Evolutionary conservation across 495 filamentous ascomycete species (phyloP).

Genomic region (Acidomyces sp.): DNA sequence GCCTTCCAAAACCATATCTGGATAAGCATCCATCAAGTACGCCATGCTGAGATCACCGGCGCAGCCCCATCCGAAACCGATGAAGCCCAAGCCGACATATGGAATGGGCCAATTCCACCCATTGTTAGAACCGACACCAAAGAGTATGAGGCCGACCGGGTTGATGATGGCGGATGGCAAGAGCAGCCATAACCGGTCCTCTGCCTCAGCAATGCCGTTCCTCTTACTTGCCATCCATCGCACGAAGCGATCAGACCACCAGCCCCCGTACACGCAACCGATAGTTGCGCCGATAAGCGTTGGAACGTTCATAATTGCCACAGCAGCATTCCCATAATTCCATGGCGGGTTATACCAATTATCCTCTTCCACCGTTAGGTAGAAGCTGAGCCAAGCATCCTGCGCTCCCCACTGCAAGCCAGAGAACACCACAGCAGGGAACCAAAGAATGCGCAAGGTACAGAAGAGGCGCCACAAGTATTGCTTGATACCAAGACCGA

Average conservation of each 20-base stretch:
- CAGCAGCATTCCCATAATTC: slow-evolving; percentile 21
- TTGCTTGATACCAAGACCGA: slow-evolving; percentile 6
- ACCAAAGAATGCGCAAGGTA: slow-evolving; percentile 26
- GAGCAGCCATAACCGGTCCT: slow-evolving; percentile 30
- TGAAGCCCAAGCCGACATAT: slow-evolving; percentile 26
- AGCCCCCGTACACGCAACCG: slow-evolving; percentile 30
- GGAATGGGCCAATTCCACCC: slow-evolving; percentile 12
- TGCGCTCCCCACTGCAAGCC: slow-evolving; percentile 29
- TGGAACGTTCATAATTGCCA: slow-evolving; percentile 30
- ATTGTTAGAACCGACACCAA: slow-evolving; percentile 26
- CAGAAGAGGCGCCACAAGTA: slow-evolving; percentile 13
- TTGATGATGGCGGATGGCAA: slow-evolving; percentile 24
- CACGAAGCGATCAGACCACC: slow-evolving; percentile 28
- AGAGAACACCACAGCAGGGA: slow-evolving; percentile 28
- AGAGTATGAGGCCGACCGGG: slow-evolving; percentile 27
- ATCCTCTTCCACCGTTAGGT: slow-evolving; percentile 29
- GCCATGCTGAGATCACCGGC: slow-evolving; percentile 26
- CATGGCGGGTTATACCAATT: slow-evolving; percentile 26
- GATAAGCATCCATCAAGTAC: slow-evolving; percentile 26
- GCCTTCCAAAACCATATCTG: slow-evolving; percentile 28
- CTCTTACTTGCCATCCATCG: slow-evolving; percentile 26
- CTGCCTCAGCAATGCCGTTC: slow-evolving; percentile 26
- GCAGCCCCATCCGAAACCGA: slow-evolving; percentile 31
- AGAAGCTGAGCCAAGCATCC: slow-evolving; percentile 32
- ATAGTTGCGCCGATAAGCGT: slow-evolving; percentile 27